Percentiles rank a stretch among this genome's conserved stretches.
phyloP scores from a whole-genome alignment of 2,329 filamentous ascomycete genomes.

The Paecilomyces niveus region DNA sequence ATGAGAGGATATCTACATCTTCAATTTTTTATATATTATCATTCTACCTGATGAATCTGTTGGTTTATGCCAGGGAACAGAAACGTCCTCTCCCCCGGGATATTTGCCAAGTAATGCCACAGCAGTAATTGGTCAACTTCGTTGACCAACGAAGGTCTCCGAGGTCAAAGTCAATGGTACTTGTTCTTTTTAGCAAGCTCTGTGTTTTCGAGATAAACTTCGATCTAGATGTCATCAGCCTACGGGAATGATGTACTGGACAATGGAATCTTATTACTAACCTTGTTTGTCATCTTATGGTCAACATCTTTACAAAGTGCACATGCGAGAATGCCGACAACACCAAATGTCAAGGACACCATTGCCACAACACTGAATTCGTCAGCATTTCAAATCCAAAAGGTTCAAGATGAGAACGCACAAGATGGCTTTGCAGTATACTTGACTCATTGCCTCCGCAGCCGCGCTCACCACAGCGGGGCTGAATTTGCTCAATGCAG shows the following conservation, averaged over 20 bases:
- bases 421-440: constrained; percentile 19
- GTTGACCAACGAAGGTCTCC: background rate
- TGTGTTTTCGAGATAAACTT: background rate
- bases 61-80: too few species aligned
- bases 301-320: constrained; percentile 25
- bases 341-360: constrained; percentile 23
- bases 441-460: constrained; percentile 11
- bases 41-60: too few species aligned
- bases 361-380: constrained; percentile 17
- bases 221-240: background rate
- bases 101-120: background rate
- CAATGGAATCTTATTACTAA: constrained; percentile 7
- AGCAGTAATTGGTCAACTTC: background rate
- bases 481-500: constrained; percentile 12
- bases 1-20: too few species aligned
- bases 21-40: too few species aligned
- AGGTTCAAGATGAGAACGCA: constrained; percentile 5
- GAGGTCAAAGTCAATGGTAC: background rate
- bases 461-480: constrained; percentile 14
- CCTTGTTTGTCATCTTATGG: constrained; percentile 28
- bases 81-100: too few species aligned
- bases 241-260: background rate
- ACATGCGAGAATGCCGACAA: constrained; percentile 22
- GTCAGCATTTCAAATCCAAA: background rate
- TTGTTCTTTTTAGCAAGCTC: background rate